Percentiles rank a stretch among this genome's conserved stretches.
Evolutionary conservation across 1,284 basidiomycete species (phyloP).

Genomic region (Cutaneotrichosporon dermatis): DNA sequence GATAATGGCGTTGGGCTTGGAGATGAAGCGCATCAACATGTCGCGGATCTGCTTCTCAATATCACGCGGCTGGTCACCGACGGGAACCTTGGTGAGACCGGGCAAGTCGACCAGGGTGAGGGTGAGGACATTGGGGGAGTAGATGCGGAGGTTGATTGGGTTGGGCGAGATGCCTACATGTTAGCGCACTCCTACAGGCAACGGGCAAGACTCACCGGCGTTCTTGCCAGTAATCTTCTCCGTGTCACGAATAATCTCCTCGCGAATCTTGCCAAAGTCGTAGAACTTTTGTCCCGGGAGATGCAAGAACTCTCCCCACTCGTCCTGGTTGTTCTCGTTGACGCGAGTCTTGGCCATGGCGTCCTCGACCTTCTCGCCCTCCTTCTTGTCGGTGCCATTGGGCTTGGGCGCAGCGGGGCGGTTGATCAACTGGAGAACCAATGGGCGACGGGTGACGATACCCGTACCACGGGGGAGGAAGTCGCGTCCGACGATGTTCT

Average conservation of each 20-base stretch:
- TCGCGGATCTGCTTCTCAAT: slow-evolving; percentile 97
- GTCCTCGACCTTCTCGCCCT: slow-evolving; percentile 29
- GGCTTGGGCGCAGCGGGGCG: slow-evolving; percentile 57
- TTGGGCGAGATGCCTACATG: slow-evolving; percentile 76
- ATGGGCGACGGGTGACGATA: slow-evolving; percentile 81
- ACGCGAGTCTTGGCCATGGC: slow-evolving; percentile 33
- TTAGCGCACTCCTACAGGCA: neutral
- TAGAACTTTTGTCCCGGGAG: slow-evolving; percentile 94
- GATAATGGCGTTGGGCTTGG: slow-evolving; percentile 75
- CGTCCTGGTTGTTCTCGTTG: slow-evolving; percentile 73
- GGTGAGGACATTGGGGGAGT: slow-evolving; percentile 92
- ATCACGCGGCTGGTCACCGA: slow-evolving; percentile 92
- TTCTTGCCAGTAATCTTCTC: slow-evolving; percentile 98
- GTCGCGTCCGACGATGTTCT: slow-evolving; percentile 96
- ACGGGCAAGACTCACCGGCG: slow-evolving; percentile 54
- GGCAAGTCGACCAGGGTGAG: slow-evolving; percentile 95
- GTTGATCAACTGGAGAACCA: slow-evolving; percentile 93
- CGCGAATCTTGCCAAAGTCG: slow-evolving; percentile 94
- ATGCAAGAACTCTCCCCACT: slow-evolving; percentile 98
- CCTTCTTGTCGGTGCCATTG: slow-evolving; percentile 50
- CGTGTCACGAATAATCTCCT: slow-evolving; percentile 93
- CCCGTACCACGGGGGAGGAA: slow-evolving; percentile 73
- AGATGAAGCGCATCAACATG: slow-evolving; percentile 94
- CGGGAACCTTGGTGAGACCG: slow-evolving; percentile 93
- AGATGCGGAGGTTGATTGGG: slow-evolving; percentile 95